Conservation (phyloP, 768 basidiomycete genomes). For the Zangia roseola region DNA sequence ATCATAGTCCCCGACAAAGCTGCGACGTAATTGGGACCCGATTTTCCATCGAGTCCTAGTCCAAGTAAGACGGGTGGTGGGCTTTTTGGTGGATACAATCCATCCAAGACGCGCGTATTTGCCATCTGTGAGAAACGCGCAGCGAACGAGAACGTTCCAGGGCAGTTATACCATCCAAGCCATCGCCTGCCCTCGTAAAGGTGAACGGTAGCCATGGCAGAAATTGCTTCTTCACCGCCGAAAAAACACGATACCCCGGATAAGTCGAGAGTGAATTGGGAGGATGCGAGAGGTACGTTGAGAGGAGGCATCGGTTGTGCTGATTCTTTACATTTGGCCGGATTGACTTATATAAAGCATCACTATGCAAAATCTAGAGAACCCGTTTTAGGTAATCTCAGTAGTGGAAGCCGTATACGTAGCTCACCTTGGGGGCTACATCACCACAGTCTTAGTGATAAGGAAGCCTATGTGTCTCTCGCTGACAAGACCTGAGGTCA, state of each 20-base stretch:
- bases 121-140: slow-evolving; percentile 31
- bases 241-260: slow-evolving; percentile 36
- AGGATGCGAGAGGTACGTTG: slow-evolving; percentile 6
- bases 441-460: not conserved
- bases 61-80: slow-evolving; percentile 22
- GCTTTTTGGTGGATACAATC: slow-evolving; percentile 19
- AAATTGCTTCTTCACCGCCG: slow-evolving; percentile 35
- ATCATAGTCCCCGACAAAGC: slow-evolving; percentile 24
- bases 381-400: slow-evolving; percentile 4
- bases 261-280: slow-evolving; percentile 22
- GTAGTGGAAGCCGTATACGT: not conserved
- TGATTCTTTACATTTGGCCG: not conserved
- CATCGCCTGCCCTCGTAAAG: slow-evolving; percentile 32
- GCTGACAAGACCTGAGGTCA: not conserved
- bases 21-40: slow-evolving; percentile 28
- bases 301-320: slow-evolving; percentile 21
- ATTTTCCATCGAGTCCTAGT: slow-evolving; percentile 29
- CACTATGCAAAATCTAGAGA: not conserved
- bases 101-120: slow-evolving; percentile 25
- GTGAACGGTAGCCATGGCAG: slow-evolving; percentile 35
- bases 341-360: not conserved
- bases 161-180: slow-evolving; percentile 40
- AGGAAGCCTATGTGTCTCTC: not conserved
- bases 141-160: slow-evolving; percentile 32
- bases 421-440: not conserved